phyloP scores from a whole-genome alignment of 2,329 filamentous ascomycete species.

The Cladorrhinum sp. region DNA sequence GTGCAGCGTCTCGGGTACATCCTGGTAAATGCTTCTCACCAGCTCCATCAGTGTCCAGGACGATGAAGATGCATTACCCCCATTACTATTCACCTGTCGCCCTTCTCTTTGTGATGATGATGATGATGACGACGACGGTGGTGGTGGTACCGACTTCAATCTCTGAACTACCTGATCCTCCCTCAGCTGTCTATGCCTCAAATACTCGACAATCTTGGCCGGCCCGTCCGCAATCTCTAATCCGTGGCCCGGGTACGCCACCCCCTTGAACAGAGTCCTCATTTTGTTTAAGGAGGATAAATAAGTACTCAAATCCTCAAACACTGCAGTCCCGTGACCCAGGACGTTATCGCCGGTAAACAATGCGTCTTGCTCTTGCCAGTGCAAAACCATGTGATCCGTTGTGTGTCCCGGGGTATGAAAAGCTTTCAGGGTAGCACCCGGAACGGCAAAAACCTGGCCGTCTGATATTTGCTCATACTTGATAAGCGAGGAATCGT shows the following conservation, averaged over 20 bases:
- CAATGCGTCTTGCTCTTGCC: constrained; percentile 62
- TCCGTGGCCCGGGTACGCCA: constrained; percentile 87
- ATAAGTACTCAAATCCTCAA: constrained; percentile 64
- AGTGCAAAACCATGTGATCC: constrained; percentile 66
- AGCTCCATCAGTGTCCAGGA: constrained; percentile 72
- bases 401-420: constrained; percentile 67
- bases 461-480: constrained; percentile 41
- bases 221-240: constrained; percentile 70
- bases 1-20: constrained; percentile 73
- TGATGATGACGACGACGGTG: not conserved
- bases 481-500: constrained; percentile 29
- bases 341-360: constrained; percentile 75
- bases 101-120: too few species aligned
- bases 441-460: constrained; percentile 48
- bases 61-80: constrained; percentile 10
- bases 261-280: constrained; percentile 58
- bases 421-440: constrained; percentile 59
- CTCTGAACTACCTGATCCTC: constrained; percentile 74
- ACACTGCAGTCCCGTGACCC: constrained; percentile 70
- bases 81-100: not conserved
- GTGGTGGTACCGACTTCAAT: constrained; percentile 36
- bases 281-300: constrained; percentile 60
- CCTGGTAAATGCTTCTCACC: constrained; percentile 82
- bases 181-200: constrained; percentile 72
- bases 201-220: constrained; percentile 75